Base-by-base conservation (phyloP, 2,329 filamentous ascomycete species). In the Calonectria leucothoes region DNA sequence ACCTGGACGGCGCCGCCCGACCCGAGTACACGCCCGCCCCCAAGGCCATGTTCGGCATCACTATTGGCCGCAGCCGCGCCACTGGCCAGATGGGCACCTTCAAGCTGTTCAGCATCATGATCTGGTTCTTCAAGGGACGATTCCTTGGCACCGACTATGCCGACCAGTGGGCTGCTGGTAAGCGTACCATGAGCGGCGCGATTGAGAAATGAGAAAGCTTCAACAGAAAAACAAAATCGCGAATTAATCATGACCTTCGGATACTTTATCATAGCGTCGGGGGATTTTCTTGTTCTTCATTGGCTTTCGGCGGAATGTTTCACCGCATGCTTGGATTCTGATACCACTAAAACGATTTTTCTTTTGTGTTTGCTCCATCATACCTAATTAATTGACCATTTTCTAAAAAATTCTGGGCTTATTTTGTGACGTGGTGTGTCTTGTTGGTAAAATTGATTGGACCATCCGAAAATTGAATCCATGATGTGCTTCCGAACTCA, bases 41-140 rank as follows among this genome's bases (percentile, higher is more conserved):
- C 17, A 84, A 83, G 79, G 63, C 81, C 15, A 75, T 84, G 69
- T 78, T 83, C n/a, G 85, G 73, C 6, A 72, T 87, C 31, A 86
- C 86, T 1, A 68, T 88, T 15, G 87, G 87, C 1, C 82, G 83
- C 64, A 83, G 82, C 72, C 82, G 83, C 15, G 86, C 78, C 4
- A 83, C 84, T 0, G 85, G 85, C 1, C 85, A 87, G 76, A 75
- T 85, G 66, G 83, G 83, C 12, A 78, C 65, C 1, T 82, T 82
- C 70, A 86, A 84, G 79, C 17, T 85, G n/a, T 84, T 84, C 12
- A 83, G 84, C 71, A 76, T 84, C 49, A 25, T 87, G 27, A 78
- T 86, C 37, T 86, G 84, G 81, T 84, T 78, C 64, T 35, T 82
- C 31, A 87, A 87, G 81, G 84, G 84, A 0, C 79, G 85, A 1